These are phyloP conservation scores for Glycine soja DNA, from an alignment of 306 rosid genomes.

Conservation along the genomic window DNA sequence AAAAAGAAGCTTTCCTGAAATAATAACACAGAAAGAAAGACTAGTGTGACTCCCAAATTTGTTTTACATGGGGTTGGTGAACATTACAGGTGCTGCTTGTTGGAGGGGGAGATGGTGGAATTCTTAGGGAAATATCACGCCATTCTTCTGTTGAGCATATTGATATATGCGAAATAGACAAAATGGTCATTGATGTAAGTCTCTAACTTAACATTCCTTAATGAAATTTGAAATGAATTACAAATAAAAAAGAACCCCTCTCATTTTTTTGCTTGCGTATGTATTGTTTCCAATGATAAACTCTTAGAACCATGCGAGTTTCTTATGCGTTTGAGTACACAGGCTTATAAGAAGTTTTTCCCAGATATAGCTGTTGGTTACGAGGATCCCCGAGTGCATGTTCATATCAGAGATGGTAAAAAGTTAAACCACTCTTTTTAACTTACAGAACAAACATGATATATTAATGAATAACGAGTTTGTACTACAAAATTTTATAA, in stretches of 20 bases:
- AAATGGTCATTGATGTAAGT: slow-evolving; percentile 49
- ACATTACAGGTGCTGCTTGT: slow-evolving; percentile 43
- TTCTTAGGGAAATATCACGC: slow-evolving; percentile 47
- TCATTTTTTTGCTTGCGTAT: not conserved
- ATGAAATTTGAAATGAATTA: not conserved
- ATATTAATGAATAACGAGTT: not conserved
- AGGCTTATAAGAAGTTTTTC: slow-evolving; percentile 49
- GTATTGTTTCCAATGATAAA: not conserved
- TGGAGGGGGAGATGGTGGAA: slow-evolving; percentile 53
- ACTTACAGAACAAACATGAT: not conserved
- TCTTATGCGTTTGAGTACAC: slow-evolving; percentile 21
- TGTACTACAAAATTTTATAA: not conserved
- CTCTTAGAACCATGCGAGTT: slow-evolving; percentile 3
- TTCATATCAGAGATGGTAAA: slow-evolving; percentile 47
- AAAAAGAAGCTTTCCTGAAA: not conserved
- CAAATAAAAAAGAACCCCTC: not conserved
- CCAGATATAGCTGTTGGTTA: slow-evolving; percentile 46
- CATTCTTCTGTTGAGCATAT: slow-evolving; percentile 49
- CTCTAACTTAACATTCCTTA: not conserved
- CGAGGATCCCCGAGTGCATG: slow-evolving; percentile 51
- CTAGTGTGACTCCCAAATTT: not conserved
- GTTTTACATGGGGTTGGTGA: not conserved
- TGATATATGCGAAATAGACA: slow-evolving; percentile 53
- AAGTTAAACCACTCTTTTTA: slow-evolving; percentile 10
- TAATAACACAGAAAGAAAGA: not conserved